phyloP scores from a whole-genome alignment of 108 stramenopile species.

The Cyclotella choctawhatcheeana region DNA sequence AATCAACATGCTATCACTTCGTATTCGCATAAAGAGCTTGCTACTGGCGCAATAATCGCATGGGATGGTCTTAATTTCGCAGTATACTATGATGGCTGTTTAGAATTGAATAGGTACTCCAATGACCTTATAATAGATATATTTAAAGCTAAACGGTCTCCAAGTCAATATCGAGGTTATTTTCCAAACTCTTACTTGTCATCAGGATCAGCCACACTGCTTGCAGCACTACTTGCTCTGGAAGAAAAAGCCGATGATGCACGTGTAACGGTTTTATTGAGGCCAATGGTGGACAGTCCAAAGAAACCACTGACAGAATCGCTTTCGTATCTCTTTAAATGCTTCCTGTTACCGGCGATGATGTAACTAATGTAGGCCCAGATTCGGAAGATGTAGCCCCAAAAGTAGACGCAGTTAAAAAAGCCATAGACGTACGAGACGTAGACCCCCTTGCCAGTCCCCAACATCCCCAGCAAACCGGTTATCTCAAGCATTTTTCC shows the following conservation, averaged over 20 bases:
- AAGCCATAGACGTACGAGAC: slow-evolving; percentile 32
- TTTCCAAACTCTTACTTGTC: neutral
- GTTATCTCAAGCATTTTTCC: slow-evolving; percentile 32
- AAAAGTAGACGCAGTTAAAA: slow-evolving; percentile 35
- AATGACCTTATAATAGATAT: too few relatives aligned
- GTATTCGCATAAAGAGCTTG: slow-evolving; percentile 20
- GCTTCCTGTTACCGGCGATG: slow-evolving; percentile 46
- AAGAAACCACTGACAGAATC: slow-evolving; percentile 42
- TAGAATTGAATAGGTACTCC: too few relatives aligned
- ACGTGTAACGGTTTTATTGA: slow-evolving; percentile 38
- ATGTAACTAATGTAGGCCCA: slow-evolving; percentile 49
- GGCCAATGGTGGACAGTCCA: slow-evolving; percentile 47
- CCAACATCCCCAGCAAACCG: slow-evolving; percentile 30
- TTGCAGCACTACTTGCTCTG: neutral
- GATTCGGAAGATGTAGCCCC: slow-evolving; percentile 15
- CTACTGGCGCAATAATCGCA: neutral
- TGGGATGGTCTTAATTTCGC: too few relatives aligned
- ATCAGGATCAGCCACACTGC: neutral
- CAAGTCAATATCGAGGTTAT: too few relatives aligned
- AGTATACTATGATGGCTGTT: too few relatives aligned
- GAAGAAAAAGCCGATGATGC: too few relatives aligned
- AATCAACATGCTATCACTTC: slow-evolving; percentile 28
- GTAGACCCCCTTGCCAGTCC: slow-evolving; percentile 11
- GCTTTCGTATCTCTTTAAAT: slow-evolving; percentile 40
- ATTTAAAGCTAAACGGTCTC: too few relatives aligned